Evolutionary conservation across 2,329 filamentous ascomycete genomes (phyloP), one percentile per base, ranked within the genome.

Genomic region (Aspergillus tamarii): DNA sequence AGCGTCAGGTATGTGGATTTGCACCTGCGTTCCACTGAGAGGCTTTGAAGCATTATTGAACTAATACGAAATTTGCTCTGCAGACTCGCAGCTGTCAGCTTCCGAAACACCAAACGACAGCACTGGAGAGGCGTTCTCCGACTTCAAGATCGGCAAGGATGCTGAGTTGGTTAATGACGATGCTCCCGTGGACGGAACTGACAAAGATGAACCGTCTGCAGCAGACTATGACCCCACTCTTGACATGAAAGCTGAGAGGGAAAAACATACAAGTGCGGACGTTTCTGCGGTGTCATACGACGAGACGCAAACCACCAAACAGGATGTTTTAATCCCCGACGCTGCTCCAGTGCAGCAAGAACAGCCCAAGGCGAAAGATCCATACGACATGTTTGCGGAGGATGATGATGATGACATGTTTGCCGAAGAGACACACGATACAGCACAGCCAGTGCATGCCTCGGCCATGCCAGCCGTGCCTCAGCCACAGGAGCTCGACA

Each of bases 191-290:
- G 69, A 75, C 48, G 76, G 75, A 68, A 77, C 78, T 66, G 86
- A 88, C 53, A 85, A 86, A 59, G 90, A 95, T 71, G 92, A 90
- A 8, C 91, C 92, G 7, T 97, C 93, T n/a, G 94, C 94, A 53
- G 93, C 93, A 64, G 92, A 97, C 77, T 97, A 97, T 75, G 92
- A 97, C 73, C 94, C 94, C 1, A 95, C 89, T 1, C 84, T 89
- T 69, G 94, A 97, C 74, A 95, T 94, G 91, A 85, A 90, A 75
- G 92, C 96, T 76, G 93, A 97, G 70, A 88, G 88, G 71, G 84
- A 88, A 64, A 88, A 90, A 62, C 88, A 91, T 64, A 84, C 84
- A 58, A 85, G 87, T 62, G 83, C 84, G 43, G 84, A 87, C 45
- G 72, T 86, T 57, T 78, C 83, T 4, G 84, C 86, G 19, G 80